phyloP scores from a whole-genome alignment of 768 basidiomycete species.

The Fistulinella prunicolor region DNA sequence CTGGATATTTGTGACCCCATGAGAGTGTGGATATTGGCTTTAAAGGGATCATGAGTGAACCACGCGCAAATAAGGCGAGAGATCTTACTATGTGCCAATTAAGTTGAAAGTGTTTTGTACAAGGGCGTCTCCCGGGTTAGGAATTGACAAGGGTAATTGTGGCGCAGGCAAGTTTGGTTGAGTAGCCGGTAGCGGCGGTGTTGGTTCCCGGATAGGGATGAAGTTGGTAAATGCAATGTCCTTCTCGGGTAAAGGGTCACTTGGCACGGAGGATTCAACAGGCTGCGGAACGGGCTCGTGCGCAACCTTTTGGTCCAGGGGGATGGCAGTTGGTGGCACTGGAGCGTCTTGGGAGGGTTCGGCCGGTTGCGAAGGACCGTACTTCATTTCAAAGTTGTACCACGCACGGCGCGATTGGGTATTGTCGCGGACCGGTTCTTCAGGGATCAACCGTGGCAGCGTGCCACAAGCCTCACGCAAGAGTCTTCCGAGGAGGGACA shows the following conservation, averaged over 20 bases:
- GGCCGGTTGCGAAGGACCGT: background rate
- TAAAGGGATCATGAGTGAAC: background rate
- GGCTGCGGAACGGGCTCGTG: background rate
- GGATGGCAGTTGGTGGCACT: no score
- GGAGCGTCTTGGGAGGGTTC: background rate
- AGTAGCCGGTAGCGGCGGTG: background rate
- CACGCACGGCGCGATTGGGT: background rate
- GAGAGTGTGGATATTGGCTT: background rate
- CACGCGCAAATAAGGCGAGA: background rate
- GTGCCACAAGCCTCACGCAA: slow-evolving; percentile 4
- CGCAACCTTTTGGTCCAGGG: background rate
- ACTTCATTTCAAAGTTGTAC: background rate
- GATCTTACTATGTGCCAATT: background rate
- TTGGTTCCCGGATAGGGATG: background rate
- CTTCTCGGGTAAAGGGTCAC: background rate
- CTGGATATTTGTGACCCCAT: background rate
- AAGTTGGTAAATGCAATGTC: background rate
- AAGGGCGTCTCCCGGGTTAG: background rate
- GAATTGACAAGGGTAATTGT: background rate
- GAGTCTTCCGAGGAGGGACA: background rate
- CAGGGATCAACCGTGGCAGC: background rate
- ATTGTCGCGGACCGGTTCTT: background rate
- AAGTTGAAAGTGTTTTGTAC: background rate
- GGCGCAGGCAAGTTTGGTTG: background rate
- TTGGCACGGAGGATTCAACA: background rate